Evolutionary conservation across 331 rosid genomes (phyloP), one percentile per base, ranked within the genome.

Genomic region (Stylosanthes scabra): DNA sequence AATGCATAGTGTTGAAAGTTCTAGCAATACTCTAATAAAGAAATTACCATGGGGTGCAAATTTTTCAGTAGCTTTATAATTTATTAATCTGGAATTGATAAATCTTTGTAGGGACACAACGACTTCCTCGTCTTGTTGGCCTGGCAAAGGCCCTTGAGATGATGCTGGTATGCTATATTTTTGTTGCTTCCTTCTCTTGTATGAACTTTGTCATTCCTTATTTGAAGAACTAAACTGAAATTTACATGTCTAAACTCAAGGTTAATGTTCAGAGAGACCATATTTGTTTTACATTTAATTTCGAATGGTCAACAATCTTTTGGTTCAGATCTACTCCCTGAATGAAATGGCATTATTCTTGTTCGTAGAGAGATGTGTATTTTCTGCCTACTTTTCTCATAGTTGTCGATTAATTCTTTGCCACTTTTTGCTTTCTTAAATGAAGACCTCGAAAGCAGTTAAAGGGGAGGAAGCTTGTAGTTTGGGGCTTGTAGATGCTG

Each of bases 121-220:
- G 99, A 58, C 96, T 95, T 80, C 99, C 99, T 29, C 97, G 99
- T 63, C 99, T 95, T 74, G 97, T 95, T 83, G 99, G 99, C 74
- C 85, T 95, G 61, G 10, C 97, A 74, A 95, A 90, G 89, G 88
- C 88, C 13, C 91, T 95, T 78, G 99, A 95, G 69, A 95, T 94
- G 96, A 90, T 95, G 76, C 81, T 95, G 93, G 97, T 95, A 73
- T 78, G 86, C 81, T 70, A 1, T 72, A 7, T 74, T 27, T 52
- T 52, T 59, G 45, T 55, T 55, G 28, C 16, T 51, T 82, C 11
- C 40, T 34, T 68, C 31, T 62, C 28, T 51, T 39, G 40, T 62
- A 8, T 62, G 16, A 68, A 61, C 59, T 74, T 62, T 51, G 63
- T 3, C 50, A 60, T 68, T 60, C 20, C 25, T 15, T 70, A 65